A percentile compares a stretch with the other conserved stretches of the same genome.
These are phyloP conservation scores for Acanthamoeba triangularis DNA, from an alignment of 208 protist species.

Conservation along the genomic window DNA sequence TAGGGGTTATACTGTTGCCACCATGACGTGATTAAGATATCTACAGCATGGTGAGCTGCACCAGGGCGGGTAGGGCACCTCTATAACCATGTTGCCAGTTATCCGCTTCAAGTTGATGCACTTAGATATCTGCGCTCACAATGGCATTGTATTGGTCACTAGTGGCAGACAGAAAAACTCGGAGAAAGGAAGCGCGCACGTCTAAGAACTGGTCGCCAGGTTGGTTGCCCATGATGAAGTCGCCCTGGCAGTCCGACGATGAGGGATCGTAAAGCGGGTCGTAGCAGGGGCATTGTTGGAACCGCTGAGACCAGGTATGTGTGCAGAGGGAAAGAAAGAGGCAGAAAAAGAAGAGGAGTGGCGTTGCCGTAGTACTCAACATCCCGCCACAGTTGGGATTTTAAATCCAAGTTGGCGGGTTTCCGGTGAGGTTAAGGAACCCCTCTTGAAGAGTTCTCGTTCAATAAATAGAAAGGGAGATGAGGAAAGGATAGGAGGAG, in stretches of 20 bases:
- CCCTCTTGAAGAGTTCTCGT: not conserved
- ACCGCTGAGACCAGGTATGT: not conserved
- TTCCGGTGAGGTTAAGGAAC: not conserved
- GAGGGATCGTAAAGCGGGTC: not conserved
- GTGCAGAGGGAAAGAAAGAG: not conserved
- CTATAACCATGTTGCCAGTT: not conserved
- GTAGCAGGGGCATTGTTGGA: not conserved
- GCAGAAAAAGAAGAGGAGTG: not conserved
- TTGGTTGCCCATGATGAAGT: slow-evolving; percentile 24
- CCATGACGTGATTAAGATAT: not conserved
- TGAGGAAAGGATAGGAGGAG: not conserved
- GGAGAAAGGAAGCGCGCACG: not conserved
- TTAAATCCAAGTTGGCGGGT: no score
- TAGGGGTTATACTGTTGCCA: not conserved
- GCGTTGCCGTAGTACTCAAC: no score
- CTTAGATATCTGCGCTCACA: not conserved
- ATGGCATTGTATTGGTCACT: not conserved
- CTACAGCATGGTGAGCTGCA: not conserved
- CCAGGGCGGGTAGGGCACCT: not conserved
- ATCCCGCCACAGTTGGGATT: no score
- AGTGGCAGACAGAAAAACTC: not conserved
- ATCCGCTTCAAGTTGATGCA: not conserved
- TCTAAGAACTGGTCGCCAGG: not conserved
- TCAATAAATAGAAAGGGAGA: not conserved
- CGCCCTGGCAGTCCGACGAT: not conserved